Conservation (phyloP, 441 rosid genomes). For the Pelargonium australe region DNA sequence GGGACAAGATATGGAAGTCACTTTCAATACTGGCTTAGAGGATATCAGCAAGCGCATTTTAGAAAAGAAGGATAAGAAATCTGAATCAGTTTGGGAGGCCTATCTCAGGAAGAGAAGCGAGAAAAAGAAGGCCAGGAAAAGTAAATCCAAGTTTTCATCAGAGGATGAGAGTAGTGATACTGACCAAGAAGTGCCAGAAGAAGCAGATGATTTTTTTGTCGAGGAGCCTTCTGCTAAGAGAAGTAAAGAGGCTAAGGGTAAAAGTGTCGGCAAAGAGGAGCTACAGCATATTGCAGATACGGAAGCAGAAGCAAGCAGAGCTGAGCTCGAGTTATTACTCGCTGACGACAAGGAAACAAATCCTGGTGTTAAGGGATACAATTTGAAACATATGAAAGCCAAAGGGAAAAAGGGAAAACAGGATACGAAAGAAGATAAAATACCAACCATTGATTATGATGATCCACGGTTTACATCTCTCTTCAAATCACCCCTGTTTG, state of each 20-base stretch:
- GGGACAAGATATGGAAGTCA: constrained; percentile 80
- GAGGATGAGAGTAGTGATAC: constrained; percentile 46
- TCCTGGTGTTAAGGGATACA: constrained; percentile 63
- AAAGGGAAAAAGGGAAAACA: constrained; percentile 54
- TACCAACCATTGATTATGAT: constrained; percentile 46
- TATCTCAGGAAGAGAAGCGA: constrained; percentile 51
- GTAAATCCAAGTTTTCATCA: constrained; percentile 42
- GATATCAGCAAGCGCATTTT: constrained; percentile 67
- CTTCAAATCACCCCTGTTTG: constrained; percentile 50
- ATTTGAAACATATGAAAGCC: constrained; percentile 46
- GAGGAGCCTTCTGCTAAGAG: constrained; percentile 47
- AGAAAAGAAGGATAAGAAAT: constrained; percentile 59
- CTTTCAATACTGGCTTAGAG: constrained; percentile 86
- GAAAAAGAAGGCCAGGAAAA: constrained; percentile 64
- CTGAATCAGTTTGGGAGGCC: constrained; percentile 77
- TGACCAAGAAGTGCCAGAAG: constrained; percentile 38
- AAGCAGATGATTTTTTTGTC: constrained; percentile 62
- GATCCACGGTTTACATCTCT: constrained; percentile 69
- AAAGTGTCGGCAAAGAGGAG: constrained; percentile 25
- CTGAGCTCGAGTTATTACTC: constrained; percentile 78
- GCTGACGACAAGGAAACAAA: constrained; percentile 63
- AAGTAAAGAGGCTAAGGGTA: constrained; percentile 24
- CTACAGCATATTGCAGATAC: constrained; percentile 23
- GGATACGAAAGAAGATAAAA: constrained; percentile 48
- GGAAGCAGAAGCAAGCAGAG: constrained; percentile 54